These are phyloP conservation scores for Cucurbita pepo DNA, from an alignment of 306 rosid genomes.

Conservation along the genomic window DNA sequence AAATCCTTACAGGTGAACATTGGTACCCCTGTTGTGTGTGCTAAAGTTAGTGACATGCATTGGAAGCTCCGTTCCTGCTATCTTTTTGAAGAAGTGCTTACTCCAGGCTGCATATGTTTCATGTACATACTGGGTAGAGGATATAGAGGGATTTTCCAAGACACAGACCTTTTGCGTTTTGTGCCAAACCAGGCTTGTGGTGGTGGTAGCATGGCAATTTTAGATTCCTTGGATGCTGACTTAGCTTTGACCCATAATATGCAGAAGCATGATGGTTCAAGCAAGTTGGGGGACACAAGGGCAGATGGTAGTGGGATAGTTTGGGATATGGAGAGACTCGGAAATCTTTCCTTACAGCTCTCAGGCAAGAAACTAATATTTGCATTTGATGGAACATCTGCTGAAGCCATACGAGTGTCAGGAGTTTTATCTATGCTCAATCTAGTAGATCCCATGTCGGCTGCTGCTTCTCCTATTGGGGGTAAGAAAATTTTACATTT, in stretches of 20 bases:
- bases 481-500: conserved; percentile 37
- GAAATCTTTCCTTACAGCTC: conserved; percentile 80
- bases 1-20: conserved; percentile 78
- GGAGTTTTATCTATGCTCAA: conserved; percentile 84
- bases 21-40: conserved; percentile 69
- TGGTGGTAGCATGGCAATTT: conserved; percentile 96
- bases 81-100: conserved; percentile 96
- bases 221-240: conserved; percentile 86
- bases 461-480: conserved; percentile 99
- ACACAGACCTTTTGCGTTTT: conserved; percentile 86
- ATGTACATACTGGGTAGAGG: conserved; percentile 99
- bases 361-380: conserved; percentile 90
- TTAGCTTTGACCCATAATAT: conserved; percentile 43
- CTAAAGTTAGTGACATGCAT: conserved; percentile 60
- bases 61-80: conserved; percentile 97
- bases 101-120: conserved; percentile 78
- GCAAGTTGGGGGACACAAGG: conserved; percentile 60
- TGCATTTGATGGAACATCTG: conserved; percentile 91
- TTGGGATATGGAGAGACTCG: conserved; percentile 98
- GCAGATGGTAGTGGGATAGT: conserved; percentile 98
- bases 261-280: conserved; percentile 54
- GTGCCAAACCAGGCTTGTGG: conserved; percentile 98
- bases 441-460: conserved; percentile 96
- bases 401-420: conserved; percentile 57
- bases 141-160: conserved; percentile 92